These are phyloP conservation scores for Leptomonas seymouri DNA, from an alignment of 208 protist genomes.

Conservation along the genomic window DNA sequence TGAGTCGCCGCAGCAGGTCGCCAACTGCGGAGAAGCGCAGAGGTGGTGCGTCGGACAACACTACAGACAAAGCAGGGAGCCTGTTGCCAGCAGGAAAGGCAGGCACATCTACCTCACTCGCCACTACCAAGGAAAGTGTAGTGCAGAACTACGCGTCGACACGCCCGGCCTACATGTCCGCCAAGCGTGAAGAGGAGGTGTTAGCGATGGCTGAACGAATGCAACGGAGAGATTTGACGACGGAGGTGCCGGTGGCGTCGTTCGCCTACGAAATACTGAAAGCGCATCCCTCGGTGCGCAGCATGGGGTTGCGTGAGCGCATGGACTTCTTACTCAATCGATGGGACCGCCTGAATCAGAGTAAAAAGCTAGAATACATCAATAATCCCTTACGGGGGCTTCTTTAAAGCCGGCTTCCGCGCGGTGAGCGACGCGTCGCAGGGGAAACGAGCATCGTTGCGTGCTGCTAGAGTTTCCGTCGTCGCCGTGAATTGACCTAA, in stretches of 20 bases:
- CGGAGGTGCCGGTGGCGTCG: conserved; percentile 83
- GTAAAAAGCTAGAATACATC: conserved; percentile 69
- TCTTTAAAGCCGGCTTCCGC: conserved; percentile 33
- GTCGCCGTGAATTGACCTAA: too few species aligned
- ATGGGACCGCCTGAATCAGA: conserved; percentile 70
- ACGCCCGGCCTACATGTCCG: conserved; percentile 63
- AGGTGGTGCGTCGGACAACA: not conserved
- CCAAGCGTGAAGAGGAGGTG: conserved; percentile 70
- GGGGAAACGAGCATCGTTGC: too few species aligned
- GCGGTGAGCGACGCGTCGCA: not conserved
- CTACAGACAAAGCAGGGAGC: not conserved
- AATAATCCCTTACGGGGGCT: conserved; percentile 84
- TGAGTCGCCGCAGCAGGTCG: not conserved
- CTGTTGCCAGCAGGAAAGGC: not conserved
- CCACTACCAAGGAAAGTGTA: not conserved
- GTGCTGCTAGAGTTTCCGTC: too few species aligned
- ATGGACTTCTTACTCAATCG: conserved; percentile 82
- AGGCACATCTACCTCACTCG: not conserved
- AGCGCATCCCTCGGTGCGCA: conserved; percentile 78
- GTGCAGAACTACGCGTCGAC: not conserved
- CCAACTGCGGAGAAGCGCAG: not conserved
- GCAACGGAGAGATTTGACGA: conserved; percentile 73
- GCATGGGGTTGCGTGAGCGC: conserved; percentile 85
- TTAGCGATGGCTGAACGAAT: conserved; percentile 75
- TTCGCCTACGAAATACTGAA: conserved; percentile 85